A percentile compares a stretch with the other conserved stretches of the same genome.
Evolutionary conservation across 2,329 filamentous ascomycete genomes (phyloP).

Genomic region (Colletotrichum melonis): DNA sequence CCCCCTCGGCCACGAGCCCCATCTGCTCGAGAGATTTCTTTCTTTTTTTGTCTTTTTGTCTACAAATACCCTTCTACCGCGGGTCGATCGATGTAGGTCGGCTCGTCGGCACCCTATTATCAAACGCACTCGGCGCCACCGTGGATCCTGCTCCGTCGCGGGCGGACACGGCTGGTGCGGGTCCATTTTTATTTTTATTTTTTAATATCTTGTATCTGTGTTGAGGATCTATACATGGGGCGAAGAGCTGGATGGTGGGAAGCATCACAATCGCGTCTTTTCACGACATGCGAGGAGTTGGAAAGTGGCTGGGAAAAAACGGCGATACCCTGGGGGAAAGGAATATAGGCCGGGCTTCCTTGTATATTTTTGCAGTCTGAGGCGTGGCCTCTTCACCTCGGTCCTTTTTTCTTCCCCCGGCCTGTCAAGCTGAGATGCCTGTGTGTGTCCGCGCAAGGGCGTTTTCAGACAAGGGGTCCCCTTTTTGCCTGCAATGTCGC

Average conservation of each 20-base stretch:
- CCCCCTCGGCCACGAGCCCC: constrained; percentile 23
- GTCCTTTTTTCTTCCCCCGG: constrained; percentile 19
- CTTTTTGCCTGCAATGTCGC: constrained; percentile 20
- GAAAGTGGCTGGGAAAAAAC: constrained; percentile 12
- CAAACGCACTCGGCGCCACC: constrained; percentile 8
- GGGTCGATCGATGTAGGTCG: not conserved
- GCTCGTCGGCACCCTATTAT: not conserved
- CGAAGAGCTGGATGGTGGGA: constrained; percentile 6
- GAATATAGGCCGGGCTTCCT: constrained; percentile 15
- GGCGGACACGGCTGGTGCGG: not conserved
- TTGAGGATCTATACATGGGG: constrained; percentile 26
- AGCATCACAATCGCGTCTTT: constrained; percentile 5
- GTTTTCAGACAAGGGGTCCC: constrained; percentile 16
- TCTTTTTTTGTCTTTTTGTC: constrained; percentile 27
- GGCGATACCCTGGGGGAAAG: constrained; percentile 28
- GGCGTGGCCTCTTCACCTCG: constrained; percentile 1
- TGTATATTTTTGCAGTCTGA: constrained; percentile 28
- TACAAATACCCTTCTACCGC: constrained; percentile 26
- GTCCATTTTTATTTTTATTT: constrained; percentile 13
- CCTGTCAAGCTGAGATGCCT: constrained; percentile 28
- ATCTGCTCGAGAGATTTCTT: constrained; percentile 32
- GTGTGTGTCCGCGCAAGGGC: not conserved
- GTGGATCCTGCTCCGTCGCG: not conserved
- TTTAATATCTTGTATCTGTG: constrained; percentile 35
- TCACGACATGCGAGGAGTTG: constrained; percentile 29